A percentile compares a stretch with the other conserved stretches of the same genome.
Conservation (phyloP, 2,329 filamentous ascomycete genomes). For the Aspergillus quadricinctus region DNA sequence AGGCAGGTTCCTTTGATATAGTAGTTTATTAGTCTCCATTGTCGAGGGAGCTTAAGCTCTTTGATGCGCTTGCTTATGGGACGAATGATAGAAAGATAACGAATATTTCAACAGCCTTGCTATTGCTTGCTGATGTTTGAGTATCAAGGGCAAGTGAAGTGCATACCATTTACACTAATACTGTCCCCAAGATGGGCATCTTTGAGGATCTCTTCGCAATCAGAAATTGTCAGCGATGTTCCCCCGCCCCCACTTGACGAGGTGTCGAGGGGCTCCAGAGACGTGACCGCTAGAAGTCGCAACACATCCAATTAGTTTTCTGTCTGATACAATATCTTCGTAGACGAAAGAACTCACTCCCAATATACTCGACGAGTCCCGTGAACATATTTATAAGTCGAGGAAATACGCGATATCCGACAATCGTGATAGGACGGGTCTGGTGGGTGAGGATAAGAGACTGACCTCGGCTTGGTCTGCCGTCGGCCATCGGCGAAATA, state of each 20-base stretch:
- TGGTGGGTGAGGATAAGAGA: neutral
- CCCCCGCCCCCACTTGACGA: constrained; percentile 68
- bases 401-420: neutral
- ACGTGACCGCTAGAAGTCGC: constrained; percentile 64
- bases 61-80: neutral
- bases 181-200: constrained; percentile 88
- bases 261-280: constrained; percentile 73
- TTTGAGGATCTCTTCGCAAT: constrained; percentile 69
- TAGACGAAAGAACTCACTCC: constrained; percentile 60
- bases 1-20: constrained; percentile 65
- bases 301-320: constrained; percentile 1
- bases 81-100: neutral
- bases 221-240: constrained; percentile 81
- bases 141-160: neutral
- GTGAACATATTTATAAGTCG: constrained; percentile 73
- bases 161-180: constrained; percentile 80
- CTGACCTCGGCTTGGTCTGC: constrained; percentile 22
- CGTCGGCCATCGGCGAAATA: constrained; percentile 11
- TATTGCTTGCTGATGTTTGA: neutral
- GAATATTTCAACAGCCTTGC: neutral
- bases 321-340: neutral
- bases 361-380: constrained; percentile 86
- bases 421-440: neutral
- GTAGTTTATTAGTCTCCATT: neutral
- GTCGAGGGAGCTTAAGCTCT: neutral